These are phyloP conservation scores for Pistacia integerrima DNA, from an alignment of 345 rosid genomes.

Conservation along the genomic window DNA sequence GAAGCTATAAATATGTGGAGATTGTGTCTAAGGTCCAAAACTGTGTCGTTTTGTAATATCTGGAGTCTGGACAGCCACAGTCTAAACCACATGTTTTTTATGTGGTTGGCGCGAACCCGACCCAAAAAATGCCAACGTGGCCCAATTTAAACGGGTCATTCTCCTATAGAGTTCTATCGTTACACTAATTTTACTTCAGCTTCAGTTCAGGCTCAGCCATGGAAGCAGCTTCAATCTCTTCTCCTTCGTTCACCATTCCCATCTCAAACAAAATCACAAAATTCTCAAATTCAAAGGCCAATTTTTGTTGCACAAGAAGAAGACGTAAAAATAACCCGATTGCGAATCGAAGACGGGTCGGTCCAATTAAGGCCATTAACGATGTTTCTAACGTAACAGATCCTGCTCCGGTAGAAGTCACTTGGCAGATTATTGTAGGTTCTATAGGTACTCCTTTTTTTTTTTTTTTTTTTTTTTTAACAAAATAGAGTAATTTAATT, in stretches of 20 bases:
- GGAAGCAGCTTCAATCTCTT: conserved; percentile 44
- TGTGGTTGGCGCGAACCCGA: conserved; percentile 49
- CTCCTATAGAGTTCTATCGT: background rate
- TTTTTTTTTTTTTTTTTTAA: too few relatives aligned
- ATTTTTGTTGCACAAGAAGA: conserved; percentile 13
- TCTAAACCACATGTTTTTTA: background rate
- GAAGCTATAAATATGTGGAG: too few relatives aligned
- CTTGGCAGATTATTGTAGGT: conserved; percentile 82
- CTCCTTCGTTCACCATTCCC: conserved; percentile 27
- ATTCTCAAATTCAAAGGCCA: conserved; percentile 32
- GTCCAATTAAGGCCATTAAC: conserved; percentile 33
- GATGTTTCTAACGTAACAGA: conserved; percentile 43
- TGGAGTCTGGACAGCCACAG: background rate
- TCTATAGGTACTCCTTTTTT: conserved; percentile 45
- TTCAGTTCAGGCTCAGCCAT: conserved; percentile 19
- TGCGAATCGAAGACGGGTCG: conserved; percentile 19
- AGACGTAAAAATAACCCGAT: conserved; percentile 14
- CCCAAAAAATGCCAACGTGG: conserved; percentile 38
- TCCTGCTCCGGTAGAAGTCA: conserved; percentile 46
- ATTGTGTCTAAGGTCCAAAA: too few relatives aligned
- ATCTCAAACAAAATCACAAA: conserved; percentile 8
- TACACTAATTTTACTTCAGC: background rate
- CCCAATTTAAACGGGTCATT: conserved; percentile 32
- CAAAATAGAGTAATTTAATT: background rate
- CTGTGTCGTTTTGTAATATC: too few relatives aligned